These are phyloP conservation scores for Thielaviopsis punctulata DNA, from an alignment of 2,329 filamentous ascomycete genomes.

Conservation along the genomic window DNA sequence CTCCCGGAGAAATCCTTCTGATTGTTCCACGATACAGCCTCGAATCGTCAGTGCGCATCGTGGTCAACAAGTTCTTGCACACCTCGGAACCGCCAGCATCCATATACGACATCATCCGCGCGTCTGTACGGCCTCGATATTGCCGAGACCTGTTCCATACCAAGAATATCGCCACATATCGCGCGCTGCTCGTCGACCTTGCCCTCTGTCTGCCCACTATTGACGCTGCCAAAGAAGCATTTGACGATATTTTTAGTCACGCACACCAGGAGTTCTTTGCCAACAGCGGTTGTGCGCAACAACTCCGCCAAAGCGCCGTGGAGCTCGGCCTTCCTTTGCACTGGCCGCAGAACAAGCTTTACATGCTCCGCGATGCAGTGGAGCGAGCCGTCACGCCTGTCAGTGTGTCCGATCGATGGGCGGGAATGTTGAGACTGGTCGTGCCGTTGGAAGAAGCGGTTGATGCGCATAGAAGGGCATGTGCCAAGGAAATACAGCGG, in stretches of 20 bases:
- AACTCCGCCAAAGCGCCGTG: not conserved
- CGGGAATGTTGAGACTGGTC: not conserved
- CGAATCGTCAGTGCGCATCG: conserved; percentile 4
- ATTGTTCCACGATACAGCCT: not conserved
- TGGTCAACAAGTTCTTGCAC: conserved; percentile 4
- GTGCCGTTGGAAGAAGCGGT: conserved; percentile 1
- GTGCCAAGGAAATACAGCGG: not conserved
- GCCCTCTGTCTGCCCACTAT: not conserved
- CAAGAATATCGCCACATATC: not conserved
- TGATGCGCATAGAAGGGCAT: not conserved
- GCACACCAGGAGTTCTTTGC: not conserved
- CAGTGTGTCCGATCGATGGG: not conserved
- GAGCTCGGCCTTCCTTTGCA: not conserved
- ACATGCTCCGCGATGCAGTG: not conserved
- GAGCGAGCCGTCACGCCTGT: not conserved
- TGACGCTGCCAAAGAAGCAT: conserved; percentile 1
- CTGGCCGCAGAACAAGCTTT: not conserved
- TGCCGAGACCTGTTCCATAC: conserved; percentile 6
- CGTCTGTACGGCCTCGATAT: not conserved
- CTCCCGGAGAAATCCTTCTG: not conserved
- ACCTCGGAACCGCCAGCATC: conserved; percentile 1
- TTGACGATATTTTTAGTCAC: conserved; percentile 3
- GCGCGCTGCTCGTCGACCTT: conserved; percentile 2
- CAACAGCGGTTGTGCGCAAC: not conserved
- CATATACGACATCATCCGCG: not conserved